Evolutionary conservation across 1,284 basidiomycete genomes (phyloP).

Genomic region (Pascua sp.): DNA sequence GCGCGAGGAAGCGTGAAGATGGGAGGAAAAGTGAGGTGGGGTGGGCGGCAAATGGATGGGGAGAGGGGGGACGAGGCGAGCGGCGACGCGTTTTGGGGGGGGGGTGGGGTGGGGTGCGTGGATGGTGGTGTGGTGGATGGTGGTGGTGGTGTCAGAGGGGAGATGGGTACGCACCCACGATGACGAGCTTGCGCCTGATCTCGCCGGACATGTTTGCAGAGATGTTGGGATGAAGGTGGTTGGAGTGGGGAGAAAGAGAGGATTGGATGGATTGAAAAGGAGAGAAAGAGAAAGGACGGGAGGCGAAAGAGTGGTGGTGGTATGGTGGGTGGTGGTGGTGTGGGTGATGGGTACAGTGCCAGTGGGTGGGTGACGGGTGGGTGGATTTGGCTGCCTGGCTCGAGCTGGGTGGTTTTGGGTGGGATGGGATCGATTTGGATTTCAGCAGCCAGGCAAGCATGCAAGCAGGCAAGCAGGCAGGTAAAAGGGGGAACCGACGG

Average conservation of each 20-base stretch:
- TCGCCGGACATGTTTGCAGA: conserved; percentile 43
- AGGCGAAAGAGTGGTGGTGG: not conserved
- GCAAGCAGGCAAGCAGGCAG: too few species aligned
- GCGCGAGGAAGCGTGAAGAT: not conserved
- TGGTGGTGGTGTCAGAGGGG: conserved; percentile 1
- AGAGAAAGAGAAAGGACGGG: conserved; percentile 2
- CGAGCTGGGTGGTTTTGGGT: not conserved
- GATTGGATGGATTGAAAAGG: not conserved
- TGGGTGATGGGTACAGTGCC: not conserved
- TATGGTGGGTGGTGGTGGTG: not conserved
- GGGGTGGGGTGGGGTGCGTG: too few species aligned
- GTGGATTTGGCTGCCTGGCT: not conserved
- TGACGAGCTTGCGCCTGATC: conserved; percentile 52
- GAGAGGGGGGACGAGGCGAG: not conserved
- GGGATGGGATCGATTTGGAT: too few species aligned
- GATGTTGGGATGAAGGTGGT: conserved; percentile 1
- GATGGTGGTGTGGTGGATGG: not conserved
- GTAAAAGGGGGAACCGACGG: too few species aligned
- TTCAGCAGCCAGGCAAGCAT: too few species aligned
- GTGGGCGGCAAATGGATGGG: not conserved
- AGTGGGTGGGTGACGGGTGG: not conserved
- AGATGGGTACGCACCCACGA: conserved; percentile 44
- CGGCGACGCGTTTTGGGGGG: too few species aligned
- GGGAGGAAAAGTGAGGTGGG: not conserved
- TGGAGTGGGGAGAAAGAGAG: not conserved